A percentile compares a stretch with the other conserved stretches of the same genome.
These are phyloP conservation scores for Ustilago loliicola DNA, from an alignment of 1,284 basidiomycete genomes.

Conservation along the genomic window DNA sequence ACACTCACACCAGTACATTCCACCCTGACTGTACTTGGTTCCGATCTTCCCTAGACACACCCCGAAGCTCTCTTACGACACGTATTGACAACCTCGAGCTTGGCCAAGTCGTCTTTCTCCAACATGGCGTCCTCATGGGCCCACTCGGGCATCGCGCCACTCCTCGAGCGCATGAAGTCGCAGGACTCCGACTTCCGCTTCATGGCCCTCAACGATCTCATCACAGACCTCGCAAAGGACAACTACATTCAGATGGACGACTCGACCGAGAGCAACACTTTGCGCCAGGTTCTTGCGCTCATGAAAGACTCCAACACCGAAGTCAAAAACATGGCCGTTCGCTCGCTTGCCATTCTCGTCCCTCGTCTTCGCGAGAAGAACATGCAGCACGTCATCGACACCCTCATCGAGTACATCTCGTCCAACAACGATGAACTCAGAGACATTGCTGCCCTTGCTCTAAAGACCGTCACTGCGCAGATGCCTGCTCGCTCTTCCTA, in stretches of 20 bases:
- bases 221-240: constrained; percentile 52
- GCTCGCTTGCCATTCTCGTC: constrained; percentile 85
- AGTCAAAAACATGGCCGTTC: constrained; percentile 90
- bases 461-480: constrained; percentile 94
- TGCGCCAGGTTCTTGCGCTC: constrained; percentile 83
- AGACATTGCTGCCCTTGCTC: constrained; percentile 90
- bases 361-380: constrained; percentile 85
- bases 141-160: constrained; percentile 52
- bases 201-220: constrained; percentile 69
- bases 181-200: constrained; percentile 66
- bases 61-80: background rate
- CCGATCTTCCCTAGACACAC: background rate
- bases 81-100: background rate
- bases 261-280: constrained; percentile 79
- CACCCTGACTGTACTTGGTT: background rate
- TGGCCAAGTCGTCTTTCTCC: background rate
- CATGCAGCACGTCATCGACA: constrained; percentile 87
- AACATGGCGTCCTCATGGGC: constrained; percentile 50
- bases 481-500: constrained; percentile 84
- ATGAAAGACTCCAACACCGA: constrained; percentile 95
- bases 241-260: constrained; percentile 56
- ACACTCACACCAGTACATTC: background rate
- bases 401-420: constrained; percentile 84
- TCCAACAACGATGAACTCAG: constrained; percentile 89
- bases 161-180: constrained; percentile 68